Percentiles rank a stretch among this genome's conserved stretches.
Evolutionary conservation across 2,329 filamentous ascomycete species (phyloP).

Genomic region (Pezicula neosporulosa): DNA sequence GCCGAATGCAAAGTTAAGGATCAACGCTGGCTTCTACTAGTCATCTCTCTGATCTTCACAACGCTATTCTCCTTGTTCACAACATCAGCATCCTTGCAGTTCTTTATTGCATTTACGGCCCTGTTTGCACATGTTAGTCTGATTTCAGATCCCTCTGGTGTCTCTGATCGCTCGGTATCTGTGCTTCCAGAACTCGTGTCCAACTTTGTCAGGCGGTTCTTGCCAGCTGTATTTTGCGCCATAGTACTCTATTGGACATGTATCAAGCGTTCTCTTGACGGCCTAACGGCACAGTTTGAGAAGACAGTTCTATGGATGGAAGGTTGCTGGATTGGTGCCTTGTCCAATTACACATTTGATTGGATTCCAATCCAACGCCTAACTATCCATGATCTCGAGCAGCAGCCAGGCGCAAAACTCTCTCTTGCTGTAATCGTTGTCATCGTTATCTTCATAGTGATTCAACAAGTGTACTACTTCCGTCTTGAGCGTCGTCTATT

Average conservation of each 20-base stretch:
- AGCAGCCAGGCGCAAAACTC: constrained; percentile 83
- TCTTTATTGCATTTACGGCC: constrained; percentile 76
- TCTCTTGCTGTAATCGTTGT: constrained; percentile 78
- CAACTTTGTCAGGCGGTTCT: constrained; percentile 72
- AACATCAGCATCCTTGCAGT: constrained; percentile 74
- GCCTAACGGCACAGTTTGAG: constrained; percentile 78
- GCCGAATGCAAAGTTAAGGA: constrained; percentile 70
- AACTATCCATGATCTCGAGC: constrained; percentile 82
- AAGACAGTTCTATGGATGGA: constrained; percentile 90
- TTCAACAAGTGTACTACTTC: constrained; percentile 80
- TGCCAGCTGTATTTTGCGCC: constrained; percentile 83
- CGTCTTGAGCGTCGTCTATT: constrained; percentile 79
- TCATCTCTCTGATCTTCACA: constrained; percentile 77
- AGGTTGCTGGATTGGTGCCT: constrained; percentile 84
- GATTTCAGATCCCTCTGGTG: constrained; percentile 78
- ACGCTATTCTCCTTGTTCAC: constrained; percentile 77
- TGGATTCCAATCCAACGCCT: constrained; percentile 90
- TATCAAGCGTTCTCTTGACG: constrained; percentile 65
- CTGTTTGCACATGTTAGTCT: constrained; percentile 89
- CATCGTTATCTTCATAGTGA: constrained; percentile 62
- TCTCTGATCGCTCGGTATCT: constrained; percentile 37
- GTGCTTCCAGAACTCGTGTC: constrained; percentile 68
- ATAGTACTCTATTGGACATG: constrained; percentile 86
- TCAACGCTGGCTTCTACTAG: constrained; percentile 79
- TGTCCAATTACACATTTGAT: constrained; percentile 94